phyloP scores from a whole-genome alignment of 192 early-diverging fungal genomes.

The Backusella australiensis region DNA sequence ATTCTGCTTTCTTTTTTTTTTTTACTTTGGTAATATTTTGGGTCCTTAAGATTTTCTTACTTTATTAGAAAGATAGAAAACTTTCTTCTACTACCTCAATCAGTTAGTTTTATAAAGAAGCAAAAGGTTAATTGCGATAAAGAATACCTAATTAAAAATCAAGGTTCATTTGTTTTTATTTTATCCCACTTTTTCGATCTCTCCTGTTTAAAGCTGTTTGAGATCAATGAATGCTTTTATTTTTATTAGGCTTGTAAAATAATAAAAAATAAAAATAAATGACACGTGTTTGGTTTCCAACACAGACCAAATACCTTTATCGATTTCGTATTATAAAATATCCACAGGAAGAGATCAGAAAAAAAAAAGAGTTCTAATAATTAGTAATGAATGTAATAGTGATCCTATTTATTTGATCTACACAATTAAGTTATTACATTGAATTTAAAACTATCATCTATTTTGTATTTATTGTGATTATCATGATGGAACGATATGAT shows the following conservation, averaged over 20 bases:
- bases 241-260: conserved; percentile 2
- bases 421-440: not conserved
- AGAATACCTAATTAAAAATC: not conserved
- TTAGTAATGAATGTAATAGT: not conserved
- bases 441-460: not conserved
- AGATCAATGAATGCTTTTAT: not conserved
- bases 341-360: not conserved
- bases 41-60: not conserved
- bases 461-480: not conserved
- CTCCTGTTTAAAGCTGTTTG: conserved; percentile 1
- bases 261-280: not conserved
- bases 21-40: not conserved
- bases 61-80: not conserved
- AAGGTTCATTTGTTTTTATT: conserved; percentile 1
- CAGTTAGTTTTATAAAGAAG: not conserved
- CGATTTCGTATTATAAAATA: not conserved
- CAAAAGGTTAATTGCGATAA: not conserved
- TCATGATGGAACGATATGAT: not conserved
- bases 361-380: not conserved
- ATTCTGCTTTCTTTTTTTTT: not conserved
- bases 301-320: not conserved
- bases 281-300: conserved; percentile 7
- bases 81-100: not conserved
- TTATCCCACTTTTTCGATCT: not conserved
- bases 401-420: not conserved